Conservation (phyloP, 1,284 basidiomycete genomes). For the Anthracocystis setariae region DNA sequence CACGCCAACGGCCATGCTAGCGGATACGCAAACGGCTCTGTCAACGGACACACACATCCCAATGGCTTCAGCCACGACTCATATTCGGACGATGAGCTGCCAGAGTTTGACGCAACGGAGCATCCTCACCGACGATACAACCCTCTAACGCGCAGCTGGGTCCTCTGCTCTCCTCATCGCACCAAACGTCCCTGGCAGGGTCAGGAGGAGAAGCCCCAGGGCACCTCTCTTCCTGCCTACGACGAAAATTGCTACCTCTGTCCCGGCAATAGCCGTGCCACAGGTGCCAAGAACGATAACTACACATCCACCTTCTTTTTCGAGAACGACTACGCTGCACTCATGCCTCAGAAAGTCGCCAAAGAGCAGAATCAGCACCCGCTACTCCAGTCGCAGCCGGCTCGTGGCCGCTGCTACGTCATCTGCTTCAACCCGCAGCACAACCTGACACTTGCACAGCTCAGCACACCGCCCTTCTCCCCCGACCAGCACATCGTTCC, state of each 20-base stretch:
- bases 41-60: not conserved
- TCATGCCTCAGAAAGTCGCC: slow-evolving; percentile 72
- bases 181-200: slow-evolving; percentile 67
- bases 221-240: slow-evolving; percentile 72
- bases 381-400: slow-evolving; percentile 77
- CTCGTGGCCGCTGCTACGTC: slow-evolving; percentile 87
- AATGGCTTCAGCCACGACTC: slow-evolving; percentile 2
- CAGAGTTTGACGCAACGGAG: slow-evolving; percentile 56
- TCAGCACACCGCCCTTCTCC: slow-evolving; percentile 70
- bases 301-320: slow-evolving; percentile 80
- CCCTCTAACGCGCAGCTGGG: slow-evolving; percentile 57
- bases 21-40: slow-evolving; percentile 10
- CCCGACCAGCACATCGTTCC: slow-evolving; percentile 74
- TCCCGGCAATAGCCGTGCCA: slow-evolving; percentile 84
- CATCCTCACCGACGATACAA: slow-evolving; percentile 66
- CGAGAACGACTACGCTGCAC: slow-evolving; percentile 86
- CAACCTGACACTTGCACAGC: slow-evolving; percentile 85
- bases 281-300: slow-evolving; percentile 77
- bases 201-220: slow-evolving; percentile 55
- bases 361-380: slow-evolving; percentile 43
- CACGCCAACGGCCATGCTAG: slow-evolving; percentile 10
- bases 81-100: slow-evolving; percentile 15
- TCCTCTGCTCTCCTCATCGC: slow-evolving; percentile 67
- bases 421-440: slow-evolving; percentile 89
- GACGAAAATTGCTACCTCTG: slow-evolving; percentile 89